Percentiles rank a stretch among this genome's conserved stretches.
Evolutionary conservation across 2,329 filamentous ascomycete species (phyloP).

Genomic region (Neonectria magnoliae): DNA sequence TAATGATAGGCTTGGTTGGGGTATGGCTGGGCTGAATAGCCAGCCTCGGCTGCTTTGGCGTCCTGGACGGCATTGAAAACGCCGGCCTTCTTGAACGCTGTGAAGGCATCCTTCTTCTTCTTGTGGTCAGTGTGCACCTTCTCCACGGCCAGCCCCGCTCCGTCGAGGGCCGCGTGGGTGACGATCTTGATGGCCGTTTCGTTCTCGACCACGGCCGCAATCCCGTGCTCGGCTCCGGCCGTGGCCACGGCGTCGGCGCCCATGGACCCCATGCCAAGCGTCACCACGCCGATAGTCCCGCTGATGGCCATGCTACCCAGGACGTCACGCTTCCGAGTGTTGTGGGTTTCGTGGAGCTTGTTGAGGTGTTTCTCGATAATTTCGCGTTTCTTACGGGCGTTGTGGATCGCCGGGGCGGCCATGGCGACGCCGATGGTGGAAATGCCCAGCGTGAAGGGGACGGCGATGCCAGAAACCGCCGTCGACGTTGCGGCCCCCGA

Average conservation of each 20-base stretch:
- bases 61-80: conserved; percentile 45
- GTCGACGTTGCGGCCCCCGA: conserved; percentile 52
- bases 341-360: conserved; percentile 46
- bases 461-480: conserved; percentile 51
- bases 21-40: conserved; percentile 32
- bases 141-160: conserved; percentile 48
- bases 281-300: conserved; percentile 49
- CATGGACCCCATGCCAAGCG: conserved; percentile 48
- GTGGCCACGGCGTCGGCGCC: conserved; percentile 50
- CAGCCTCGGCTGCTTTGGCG: conserved; percentile 42
- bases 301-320: conserved; percentile 52
- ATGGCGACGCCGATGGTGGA: conserved; percentile 52
- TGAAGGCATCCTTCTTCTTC: conserved; percentile 48
- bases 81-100: conserved; percentile 46
- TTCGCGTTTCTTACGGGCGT: conserved; percentile 54
- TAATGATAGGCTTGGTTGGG: conserved; percentile 12
- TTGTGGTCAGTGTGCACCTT: conserved; percentile 48
- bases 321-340: conserved; percentile 54
- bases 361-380: conserved; percentile 53
- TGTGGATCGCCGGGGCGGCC: conserved; percentile 52
- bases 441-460: conserved; percentile 52
- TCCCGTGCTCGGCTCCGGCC: conserved; percentile 49
- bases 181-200: conserved; percentile 49
- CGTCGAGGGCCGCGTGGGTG: conserved; percentile 50
- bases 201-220: conserved; percentile 41